These are phyloP conservation scores for Apostasia ramifera DNA, from an alignment of 106 monocot species.

Conservation along the genomic window DNA sequence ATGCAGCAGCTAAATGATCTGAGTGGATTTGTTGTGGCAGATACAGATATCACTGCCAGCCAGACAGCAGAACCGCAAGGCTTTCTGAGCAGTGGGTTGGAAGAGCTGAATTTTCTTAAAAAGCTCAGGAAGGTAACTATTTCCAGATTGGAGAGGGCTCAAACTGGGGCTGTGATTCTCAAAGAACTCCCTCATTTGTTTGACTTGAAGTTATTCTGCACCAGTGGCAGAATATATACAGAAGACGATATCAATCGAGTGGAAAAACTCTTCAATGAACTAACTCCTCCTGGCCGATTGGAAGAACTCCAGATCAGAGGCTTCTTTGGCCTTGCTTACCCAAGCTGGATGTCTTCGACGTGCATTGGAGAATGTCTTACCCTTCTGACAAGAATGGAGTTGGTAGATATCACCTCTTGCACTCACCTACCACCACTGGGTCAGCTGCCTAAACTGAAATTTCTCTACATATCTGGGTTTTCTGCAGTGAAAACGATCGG, in stretches of 20 bases:
- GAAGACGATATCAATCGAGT: not conserved
- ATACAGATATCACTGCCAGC: not conserved
- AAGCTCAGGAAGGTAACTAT: constrained; percentile 14
- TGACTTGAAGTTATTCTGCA: not conserved
- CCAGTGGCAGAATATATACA: too few relatives aligned
- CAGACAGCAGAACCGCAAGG: not conserved
- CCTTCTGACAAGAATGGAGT: not conserved
- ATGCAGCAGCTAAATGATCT: constrained; percentile 22
- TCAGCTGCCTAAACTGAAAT: not conserved
- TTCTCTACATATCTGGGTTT: not conserved
- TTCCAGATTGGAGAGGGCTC: constrained; percentile 22
- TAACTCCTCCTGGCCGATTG: not conserved
- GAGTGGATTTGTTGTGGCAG: constrained; percentile 18
- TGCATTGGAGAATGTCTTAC: constrained; percentile 6
- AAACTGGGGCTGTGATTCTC: not conserved
- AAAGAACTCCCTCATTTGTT: not conserved
- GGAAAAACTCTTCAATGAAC: constrained; percentile 4
- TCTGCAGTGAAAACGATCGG: constrained; percentile 10
- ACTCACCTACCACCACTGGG: constrained; percentile 6
- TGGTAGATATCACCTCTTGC: not conserved
- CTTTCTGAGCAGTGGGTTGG: constrained; percentile 10
- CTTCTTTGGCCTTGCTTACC: constrained; percentile 4
- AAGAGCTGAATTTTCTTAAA: constrained; percentile 18
- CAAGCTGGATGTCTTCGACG: constrained; percentile 5
- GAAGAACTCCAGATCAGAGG: constrained; percentile 1